phyloP scores from a whole-genome alignment of 176 grass and related monocot genomes.

The Bothriochloa decipiens region DNA sequence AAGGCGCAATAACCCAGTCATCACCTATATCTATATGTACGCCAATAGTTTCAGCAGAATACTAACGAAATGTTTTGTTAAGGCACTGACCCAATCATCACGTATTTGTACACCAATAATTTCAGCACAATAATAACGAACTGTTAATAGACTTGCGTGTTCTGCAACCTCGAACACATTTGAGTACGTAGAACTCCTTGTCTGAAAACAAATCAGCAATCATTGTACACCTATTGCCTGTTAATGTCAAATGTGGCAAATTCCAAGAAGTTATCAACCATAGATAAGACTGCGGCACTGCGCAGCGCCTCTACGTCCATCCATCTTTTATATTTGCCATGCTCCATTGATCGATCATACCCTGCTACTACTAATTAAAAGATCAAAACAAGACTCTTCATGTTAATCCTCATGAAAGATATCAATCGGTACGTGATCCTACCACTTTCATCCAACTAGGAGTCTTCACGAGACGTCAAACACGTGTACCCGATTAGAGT shows the following conservation, averaged over 20 bases:
- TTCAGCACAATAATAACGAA: neutral
- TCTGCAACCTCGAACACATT: neutral
- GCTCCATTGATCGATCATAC: too few relatives aligned
- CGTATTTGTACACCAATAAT: slow-evolving; percentile 39
- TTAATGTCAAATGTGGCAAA: neutral
- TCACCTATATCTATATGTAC: neutral
- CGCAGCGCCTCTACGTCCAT: too few relatives aligned
- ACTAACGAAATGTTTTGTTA: neutral
- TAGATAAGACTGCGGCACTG: neutral
- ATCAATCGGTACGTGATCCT: too few relatives aligned
- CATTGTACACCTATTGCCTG: neutral
- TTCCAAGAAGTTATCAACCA: neutral
- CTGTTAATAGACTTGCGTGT: neutral
- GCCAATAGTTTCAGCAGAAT: slow-evolving; percentile 42
- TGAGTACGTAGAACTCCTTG: neutral
- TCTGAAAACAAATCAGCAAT: neutral
- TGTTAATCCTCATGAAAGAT: too few relatives aligned
- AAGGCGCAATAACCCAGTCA: neutral
- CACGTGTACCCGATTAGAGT: too few relatives aligned
- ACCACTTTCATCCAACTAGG: too few relatives aligned
- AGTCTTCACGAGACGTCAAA: too few relatives aligned
- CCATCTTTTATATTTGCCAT: too few relatives aligned
- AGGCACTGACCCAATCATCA: neutral
- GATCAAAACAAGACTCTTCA: too few relatives aligned
- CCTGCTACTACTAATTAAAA: too few relatives aligned